Evolutionary conservation across 371 early-diverging fungal species (phyloP), one percentile per base, ranked within the genome.

Genomic region (Mortierella sp.): DNA sequence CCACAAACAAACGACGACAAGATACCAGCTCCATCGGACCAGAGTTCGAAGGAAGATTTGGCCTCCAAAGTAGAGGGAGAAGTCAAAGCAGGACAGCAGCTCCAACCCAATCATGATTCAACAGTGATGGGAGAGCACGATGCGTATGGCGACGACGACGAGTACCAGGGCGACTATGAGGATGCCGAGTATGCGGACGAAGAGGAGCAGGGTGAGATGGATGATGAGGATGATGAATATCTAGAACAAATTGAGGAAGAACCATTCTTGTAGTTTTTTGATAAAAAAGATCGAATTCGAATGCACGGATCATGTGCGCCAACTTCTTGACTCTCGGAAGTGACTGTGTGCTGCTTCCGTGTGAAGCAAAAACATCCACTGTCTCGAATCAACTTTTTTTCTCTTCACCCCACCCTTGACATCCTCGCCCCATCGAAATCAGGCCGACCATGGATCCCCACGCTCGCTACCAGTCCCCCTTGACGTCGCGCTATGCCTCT

Each of bases 401-500:
- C 31, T 48, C 39, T 48, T 41, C 41, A 40, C 34, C 22, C 31
- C 43, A 29, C 25, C 43, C 49, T 27, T 17, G 8, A 8, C 27
- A 46, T n/a, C 5, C 17, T 24, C 34, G 41, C 6, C 28, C 25
- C 28, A 40, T 3, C 39, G 1, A 37, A 7, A 12, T 19, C 6
- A 3, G 22, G 39, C 21, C 24, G 27, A 27, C 34, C 17, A 81
- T 80, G 81, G 67, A 71, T 51, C 40, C 80, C 21, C 89, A 94
- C 85, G 83, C 85, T 65, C 89, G 86, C 80, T 98, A 97, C 83
- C 89, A 92, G 71, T 91, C 92, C 51, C 98, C 98, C 40, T 85
- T 97, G 82, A 95, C 96, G 48, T 95, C 96, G 64, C 91, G 98
- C 45, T 98, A 98, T 86, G 97, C 98, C 60, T 95, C 95, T 62